Percentiles rank a stretch among this genome's conserved stretches.
These are phyloP conservation scores for Tetrahymena elliotti DNA, from an alignment of 73 alveolate species.

Conservation along the genomic window DNA sequence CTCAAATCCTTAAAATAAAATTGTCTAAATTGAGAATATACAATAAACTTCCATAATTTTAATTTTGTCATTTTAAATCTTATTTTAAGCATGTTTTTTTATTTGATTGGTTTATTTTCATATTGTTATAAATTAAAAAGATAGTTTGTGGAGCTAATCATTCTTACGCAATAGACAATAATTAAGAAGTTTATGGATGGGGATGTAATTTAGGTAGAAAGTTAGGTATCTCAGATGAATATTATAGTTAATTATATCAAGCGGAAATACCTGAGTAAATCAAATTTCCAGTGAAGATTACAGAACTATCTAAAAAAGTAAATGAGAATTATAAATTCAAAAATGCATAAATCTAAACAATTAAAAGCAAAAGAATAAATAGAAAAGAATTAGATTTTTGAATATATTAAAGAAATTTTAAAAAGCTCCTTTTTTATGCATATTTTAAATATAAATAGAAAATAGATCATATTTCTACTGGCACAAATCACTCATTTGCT, in stretches of 20 bases:
- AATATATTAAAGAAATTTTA: no score
- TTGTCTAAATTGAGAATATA: no score
- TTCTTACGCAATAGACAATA: background rate
- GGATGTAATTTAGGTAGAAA: background rate
- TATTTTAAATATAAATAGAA: background rate
- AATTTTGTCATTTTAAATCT: no score
- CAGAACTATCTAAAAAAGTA: background rate
- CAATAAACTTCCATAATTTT: no score
- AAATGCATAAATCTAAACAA: background rate
- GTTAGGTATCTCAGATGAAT: background rate
- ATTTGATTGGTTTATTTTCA: background rate
- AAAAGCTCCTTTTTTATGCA: background rate
- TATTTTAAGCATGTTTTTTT: no score
- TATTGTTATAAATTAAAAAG: background rate
- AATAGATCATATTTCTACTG: background rate
- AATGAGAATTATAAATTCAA: background rate
- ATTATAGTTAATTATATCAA: background rate
- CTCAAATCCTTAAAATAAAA: background rate
- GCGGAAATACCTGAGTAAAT: background rate
- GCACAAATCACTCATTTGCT: background rate
- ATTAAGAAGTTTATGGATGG: background rate
- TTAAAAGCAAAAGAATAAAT: background rate
- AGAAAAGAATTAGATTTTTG: background rate
- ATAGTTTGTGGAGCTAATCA: background rate
- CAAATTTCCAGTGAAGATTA: background rate